Percentiles rank a stretch among this genome's conserved stretches.
Evolutionary conservation across 352 stramenopile species (phyloP).

Genomic region (Phytopythium boreale): DNA sequence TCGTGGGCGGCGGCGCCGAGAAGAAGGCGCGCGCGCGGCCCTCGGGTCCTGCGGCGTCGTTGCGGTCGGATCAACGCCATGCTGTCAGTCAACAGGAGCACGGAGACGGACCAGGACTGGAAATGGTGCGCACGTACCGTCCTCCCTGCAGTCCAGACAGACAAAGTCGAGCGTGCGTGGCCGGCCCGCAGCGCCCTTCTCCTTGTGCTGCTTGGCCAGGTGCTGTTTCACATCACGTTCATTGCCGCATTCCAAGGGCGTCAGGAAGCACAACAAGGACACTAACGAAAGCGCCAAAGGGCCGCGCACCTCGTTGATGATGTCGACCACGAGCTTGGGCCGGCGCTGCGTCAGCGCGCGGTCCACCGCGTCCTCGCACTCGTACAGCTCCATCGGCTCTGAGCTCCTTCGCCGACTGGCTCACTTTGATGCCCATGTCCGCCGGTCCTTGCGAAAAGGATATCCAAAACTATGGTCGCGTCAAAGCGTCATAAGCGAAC

Average conservation of each 20-base stretch:
- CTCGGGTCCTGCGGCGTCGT: conserved; percentile 44
- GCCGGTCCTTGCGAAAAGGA: background rate
- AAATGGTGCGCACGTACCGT: conserved; percentile 25
- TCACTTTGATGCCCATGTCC: background rate
- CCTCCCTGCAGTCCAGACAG: conserved; percentile 71
- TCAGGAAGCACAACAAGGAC: background rate
- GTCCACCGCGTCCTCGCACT: conserved; percentile 82
- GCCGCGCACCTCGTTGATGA: conserved; percentile 67
- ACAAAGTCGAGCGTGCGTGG: conserved; percentile 57
- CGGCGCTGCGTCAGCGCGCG: conserved; percentile 65
- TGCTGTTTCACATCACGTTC: conserved; percentile 30
- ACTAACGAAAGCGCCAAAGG: background rate
- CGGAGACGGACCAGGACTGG: background rate
- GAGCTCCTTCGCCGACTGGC: background rate
- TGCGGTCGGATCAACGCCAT: background rate
- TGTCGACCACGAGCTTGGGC: conserved; percentile 57
- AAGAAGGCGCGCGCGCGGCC: conserved; percentile 79
- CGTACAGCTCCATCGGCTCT: conserved; percentile 58
- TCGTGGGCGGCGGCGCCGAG: conserved; percentile 71
- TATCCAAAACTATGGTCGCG: conserved; percentile 4
- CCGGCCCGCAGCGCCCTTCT: conserved; percentile 9
- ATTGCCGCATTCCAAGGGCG: background rate
- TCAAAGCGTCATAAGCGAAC: background rate
- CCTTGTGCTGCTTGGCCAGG: conserved; percentile 38
- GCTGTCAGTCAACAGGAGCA: background rate